A percentile compares a stretch with the other conserved stretches of the same genome.
These are phyloP conservation scores for Herpetomonas samuelpessoai DNA, from an alignment of 208 protist species.

Conservation along the genomic window DNA sequence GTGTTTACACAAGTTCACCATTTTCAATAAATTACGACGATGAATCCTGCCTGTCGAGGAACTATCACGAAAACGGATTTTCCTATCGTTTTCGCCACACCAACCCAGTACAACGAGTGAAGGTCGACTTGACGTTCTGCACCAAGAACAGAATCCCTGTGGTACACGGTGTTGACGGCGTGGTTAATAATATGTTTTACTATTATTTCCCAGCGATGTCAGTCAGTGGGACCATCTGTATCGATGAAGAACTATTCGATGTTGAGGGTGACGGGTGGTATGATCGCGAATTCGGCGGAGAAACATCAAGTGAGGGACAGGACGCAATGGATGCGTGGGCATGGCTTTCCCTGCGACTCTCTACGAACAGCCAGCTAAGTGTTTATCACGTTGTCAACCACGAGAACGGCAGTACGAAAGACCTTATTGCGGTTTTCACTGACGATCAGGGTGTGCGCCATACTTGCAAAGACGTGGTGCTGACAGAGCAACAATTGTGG, in stretches of 20 bases:
- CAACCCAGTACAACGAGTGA: conserved; percentile 22
- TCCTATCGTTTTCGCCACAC: conserved; percentile 27
- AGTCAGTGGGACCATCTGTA: conserved; percentile 28
- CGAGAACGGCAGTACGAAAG: conserved; percentile 6
- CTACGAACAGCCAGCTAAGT: conserved; percentile 28
- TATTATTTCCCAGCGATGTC: conserved; percentile 49
- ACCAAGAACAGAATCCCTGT: conserved; percentile 12
- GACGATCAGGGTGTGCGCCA: conserved; percentile 13
- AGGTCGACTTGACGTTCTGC: conserved; percentile 30
- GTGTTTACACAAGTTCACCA: conserved; percentile 16
- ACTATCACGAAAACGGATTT: conserved; percentile 10
- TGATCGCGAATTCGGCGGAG: conserved; percentile 44
- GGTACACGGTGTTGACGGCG: conserved; percentile 27
- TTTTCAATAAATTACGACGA: conserved; percentile 36
- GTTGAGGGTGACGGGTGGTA: conserved; percentile 49
- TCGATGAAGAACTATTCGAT: conserved; percentile 17
- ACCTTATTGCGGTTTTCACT: conserved; percentile 23
- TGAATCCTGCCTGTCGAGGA: no score
- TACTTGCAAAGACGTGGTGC: conserved; percentile 18
- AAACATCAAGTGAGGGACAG: conserved; percentile 5
- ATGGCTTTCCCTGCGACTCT: conserved; percentile 40
- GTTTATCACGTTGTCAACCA: conserved; percentile 26
- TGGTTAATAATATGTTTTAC: conserved; percentile 53
- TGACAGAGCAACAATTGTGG: conserved; percentile 33
- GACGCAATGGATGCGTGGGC: conserved; percentile 30